Conservation (phyloP, 495 filamentous ascomycete genomes). For the Penicillium chermesinum region DNA sequence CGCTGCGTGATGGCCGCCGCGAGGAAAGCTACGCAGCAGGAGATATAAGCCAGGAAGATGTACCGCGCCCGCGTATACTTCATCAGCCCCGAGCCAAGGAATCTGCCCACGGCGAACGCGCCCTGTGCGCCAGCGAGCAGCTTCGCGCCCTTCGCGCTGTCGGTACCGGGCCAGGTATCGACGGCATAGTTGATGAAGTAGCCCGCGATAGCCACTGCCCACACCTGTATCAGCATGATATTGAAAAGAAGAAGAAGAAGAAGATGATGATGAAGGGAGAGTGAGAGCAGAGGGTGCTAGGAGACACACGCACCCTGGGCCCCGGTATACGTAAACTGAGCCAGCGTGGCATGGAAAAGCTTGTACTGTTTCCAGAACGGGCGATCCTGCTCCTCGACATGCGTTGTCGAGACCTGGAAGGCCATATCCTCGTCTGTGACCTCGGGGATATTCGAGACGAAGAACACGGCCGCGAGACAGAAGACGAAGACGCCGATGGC, state of each 20-base stretch:
- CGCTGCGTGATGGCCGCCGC: constrained; percentile 30
- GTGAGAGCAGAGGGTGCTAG: not conserved
- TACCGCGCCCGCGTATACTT: constrained; percentile 47
- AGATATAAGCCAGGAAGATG: constrained; percentile 44
- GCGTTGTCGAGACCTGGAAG: constrained; percentile 43
- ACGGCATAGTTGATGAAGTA: constrained; percentile 59
- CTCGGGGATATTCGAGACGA: constrained; percentile 47
- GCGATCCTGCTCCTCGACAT: constrained; percentile 38
- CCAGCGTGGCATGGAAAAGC: constrained; percentile 58
- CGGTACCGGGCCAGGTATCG: constrained; percentile 34
- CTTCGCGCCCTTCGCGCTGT: constrained; percentile 42
- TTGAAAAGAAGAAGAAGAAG: not conserved
- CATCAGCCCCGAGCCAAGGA: constrained; percentile 47
- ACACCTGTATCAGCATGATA: not conserved
- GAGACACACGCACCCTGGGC: constrained; percentile 51
- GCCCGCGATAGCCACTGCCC: constrained; percentile 55
- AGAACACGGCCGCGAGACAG: constrained; percentile 47
- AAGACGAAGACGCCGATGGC: constrained; percentile 69
- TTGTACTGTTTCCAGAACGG: constrained; percentile 47
- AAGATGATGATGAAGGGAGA: too few relatives aligned
- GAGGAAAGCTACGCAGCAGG: constrained; percentile 36
- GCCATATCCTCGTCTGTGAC: constrained; percentile 55
- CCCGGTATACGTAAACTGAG: constrained; percentile 72
- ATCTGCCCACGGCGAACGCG: constrained; percentile 52
- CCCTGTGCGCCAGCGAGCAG: constrained; percentile 52